phyloP scores from a whole-genome alignment of 176 grass and related monocot species.

The Oryza meyeriana region DNA sequence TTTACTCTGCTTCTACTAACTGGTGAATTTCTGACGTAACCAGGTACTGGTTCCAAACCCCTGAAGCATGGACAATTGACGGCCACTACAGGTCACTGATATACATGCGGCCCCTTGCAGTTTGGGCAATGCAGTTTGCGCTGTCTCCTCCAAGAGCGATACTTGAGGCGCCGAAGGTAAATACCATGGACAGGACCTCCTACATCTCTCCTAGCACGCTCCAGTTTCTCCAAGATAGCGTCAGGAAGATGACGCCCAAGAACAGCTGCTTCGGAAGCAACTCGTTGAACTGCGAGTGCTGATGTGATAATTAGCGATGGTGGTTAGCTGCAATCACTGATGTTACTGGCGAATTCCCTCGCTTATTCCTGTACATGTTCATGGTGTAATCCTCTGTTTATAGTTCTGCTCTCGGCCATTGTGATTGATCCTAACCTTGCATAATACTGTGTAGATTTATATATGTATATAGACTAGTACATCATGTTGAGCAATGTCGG shows the following conservation, averaged over 20 bases:
- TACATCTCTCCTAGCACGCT: slow-evolving; percentile 45
- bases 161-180: slow-evolving; percentile 68
- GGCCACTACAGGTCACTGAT: slow-evolving; percentile 88
- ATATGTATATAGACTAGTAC: too few relatives aligned
- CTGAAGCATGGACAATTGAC: slow-evolving; percentile 83
- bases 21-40: background rate
- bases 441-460: too few relatives aligned
- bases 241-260: slow-evolving; percentile 58
- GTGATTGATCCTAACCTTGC: too few relatives aligned
- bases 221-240: slow-evolving; percentile 48
- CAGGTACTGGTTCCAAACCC: slow-evolving; percentile 98
- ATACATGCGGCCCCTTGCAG: slow-evolving; percentile 89
- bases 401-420: too few relatives aligned
- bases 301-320: background rate
- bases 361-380: background rate
- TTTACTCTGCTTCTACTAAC: background rate
- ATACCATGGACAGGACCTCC: slow-evolving; percentile 74
- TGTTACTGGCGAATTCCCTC: background rate
- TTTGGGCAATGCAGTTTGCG: slow-evolving; percentile 91
- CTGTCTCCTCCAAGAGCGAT: slow-evolving; percentile 55
- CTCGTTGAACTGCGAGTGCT: slow-evolving; percentile 53
- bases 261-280: slow-evolving; percentile 56
- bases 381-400: too few relatives aligned
- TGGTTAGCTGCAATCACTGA: too few relatives aligned
- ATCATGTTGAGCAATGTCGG: too few relatives aligned